A percentile compares a stretch with the other conserved stretches of the same genome.
These are phyloP conservation scores for Climacium dendroides DNA, from an alignment of 225 moss, liverwort and hornwort genomes.

Conservation along the genomic window DNA sequence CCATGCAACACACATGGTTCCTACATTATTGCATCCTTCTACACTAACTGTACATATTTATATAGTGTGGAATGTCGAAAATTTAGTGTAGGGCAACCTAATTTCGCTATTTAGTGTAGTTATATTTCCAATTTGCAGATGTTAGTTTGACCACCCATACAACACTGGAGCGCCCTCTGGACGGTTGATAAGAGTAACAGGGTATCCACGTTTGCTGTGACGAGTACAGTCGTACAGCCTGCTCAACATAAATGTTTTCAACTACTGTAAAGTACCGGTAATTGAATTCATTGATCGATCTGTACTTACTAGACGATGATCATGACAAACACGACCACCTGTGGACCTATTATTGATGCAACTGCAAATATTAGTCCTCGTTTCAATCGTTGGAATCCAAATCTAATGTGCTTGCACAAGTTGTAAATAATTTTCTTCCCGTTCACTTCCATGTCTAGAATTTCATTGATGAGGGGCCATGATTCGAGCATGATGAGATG, in stretches of 20 bases:
- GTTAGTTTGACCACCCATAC: background rate
- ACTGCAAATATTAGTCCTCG: background rate
- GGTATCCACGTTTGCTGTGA: background rate
- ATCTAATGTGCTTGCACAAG: background rate
- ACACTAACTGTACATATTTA: too few species aligned
- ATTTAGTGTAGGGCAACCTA: too few species aligned
- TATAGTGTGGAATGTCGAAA: too few species aligned
- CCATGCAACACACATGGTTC: too few species aligned
- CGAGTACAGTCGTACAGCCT: background rate
- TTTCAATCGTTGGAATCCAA: background rate
- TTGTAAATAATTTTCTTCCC: background rate
- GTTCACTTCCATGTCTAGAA: background rate
- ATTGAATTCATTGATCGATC: background rate
- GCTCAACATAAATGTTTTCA: background rate
- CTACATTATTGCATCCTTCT: too few species aligned
- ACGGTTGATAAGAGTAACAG: background rate
- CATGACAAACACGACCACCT: background rate
- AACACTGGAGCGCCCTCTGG: background rate
- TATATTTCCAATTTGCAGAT: background rate
- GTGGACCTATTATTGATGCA: background rate
- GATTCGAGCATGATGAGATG: background rate
- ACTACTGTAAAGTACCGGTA: background rate
- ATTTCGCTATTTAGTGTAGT: too few species aligned
- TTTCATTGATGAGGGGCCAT: background rate
- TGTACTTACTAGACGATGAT: background rate